A percentile compares a stretch with the other conserved stretches of the same genome.
These are phyloP conservation scores for Puccinia horiana DNA, from an alignment of 1,284 basidiomycete species.

Conservation along the genomic window DNA sequence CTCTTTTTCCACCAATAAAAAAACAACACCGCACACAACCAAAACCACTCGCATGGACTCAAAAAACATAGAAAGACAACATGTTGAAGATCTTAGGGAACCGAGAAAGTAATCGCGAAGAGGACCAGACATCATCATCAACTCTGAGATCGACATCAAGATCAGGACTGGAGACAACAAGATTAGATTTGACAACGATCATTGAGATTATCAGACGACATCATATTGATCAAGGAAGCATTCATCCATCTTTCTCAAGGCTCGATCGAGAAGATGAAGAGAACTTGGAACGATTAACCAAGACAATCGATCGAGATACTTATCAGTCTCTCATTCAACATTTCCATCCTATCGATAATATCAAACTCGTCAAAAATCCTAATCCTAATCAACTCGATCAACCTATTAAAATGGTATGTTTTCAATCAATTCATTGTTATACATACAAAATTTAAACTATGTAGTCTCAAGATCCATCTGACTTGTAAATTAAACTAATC, in stretches of 20 bases:
- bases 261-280: background rate
- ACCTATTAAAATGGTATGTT: conserved; percentile 45
- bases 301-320: background rate
- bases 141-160: background rate
- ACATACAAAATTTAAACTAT: background rate
- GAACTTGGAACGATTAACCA: background rate
- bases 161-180: background rate
- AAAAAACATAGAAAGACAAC: conserved; percentile 29
- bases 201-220: conserved; percentile 15
- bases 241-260: conserved; percentile 14
- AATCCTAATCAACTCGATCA: conserved; percentile 33
- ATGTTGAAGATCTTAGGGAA: conserved; percentile 45
- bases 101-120: background rate
- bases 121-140: background rate
- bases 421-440: background rate
- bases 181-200: conserved; percentile 36
- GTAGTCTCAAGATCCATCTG: background rate
- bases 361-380: conserved; percentile 47
- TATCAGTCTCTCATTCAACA: conserved; percentile 19
- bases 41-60: background rate
- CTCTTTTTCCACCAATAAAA: background rate
- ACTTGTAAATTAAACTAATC: background rate
- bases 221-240: background rate
- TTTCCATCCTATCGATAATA: conserved; percentile 44
- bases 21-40: background rate